Evolutionary conservation across 306 rosid genomes (phyloP).

Genomic region (Casuarina equisetifolia): DNA sequence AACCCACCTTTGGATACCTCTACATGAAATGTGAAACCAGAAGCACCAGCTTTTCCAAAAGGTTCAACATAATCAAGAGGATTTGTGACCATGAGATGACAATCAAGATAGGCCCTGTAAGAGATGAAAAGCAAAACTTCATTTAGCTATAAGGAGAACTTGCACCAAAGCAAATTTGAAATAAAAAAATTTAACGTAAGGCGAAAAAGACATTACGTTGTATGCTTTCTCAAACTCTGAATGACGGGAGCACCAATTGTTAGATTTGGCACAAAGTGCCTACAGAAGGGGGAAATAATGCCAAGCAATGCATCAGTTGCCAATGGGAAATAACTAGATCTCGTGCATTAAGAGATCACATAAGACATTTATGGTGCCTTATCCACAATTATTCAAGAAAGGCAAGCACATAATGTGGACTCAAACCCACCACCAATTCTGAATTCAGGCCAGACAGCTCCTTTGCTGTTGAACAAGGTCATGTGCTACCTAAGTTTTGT

Average conservation of each 20-base stretch:
- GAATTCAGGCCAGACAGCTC: slow-evolving; percentile 6
- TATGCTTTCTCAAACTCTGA: slow-evolving; percentile 92
- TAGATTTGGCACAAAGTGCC: slow-evolving; percentile 95
- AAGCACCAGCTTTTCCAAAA: slow-evolving; percentile 88
- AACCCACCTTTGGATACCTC: slow-evolving; percentile 78
- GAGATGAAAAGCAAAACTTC: slow-evolving; percentile 7
- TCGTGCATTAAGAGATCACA: not conserved
- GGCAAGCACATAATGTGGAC: slow-evolving; percentile 17
- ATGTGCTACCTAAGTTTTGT: not conserved
- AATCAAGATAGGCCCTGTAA: slow-evolving; percentile 88
- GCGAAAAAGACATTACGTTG: slow-evolving; percentile 52
- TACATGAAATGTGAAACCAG: slow-evolving; percentile 90
- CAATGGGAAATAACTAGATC: not conserved
- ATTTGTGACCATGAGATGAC: slow-evolving; percentile 96
- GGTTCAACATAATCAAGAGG: slow-evolving; percentile 91
- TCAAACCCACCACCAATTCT: not conserved
- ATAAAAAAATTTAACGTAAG: slow-evolving; percentile 4
- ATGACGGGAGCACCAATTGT: slow-evolving; percentile 93
- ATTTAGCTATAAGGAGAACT: slow-evolving; percentile 18
- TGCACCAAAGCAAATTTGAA: slow-evolving; percentile 6
- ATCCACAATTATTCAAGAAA: slow-evolving; percentile 18
- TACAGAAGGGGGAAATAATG: slow-evolving; percentile 20
- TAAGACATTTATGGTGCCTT: not conserved
- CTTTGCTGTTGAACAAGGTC: not conserved
- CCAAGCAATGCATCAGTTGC: not conserved